phyloP scores from a whole-genome alignment of 2,329 filamentous ascomycete genomes.

The Apiospora kogelbergensis region DNA sequence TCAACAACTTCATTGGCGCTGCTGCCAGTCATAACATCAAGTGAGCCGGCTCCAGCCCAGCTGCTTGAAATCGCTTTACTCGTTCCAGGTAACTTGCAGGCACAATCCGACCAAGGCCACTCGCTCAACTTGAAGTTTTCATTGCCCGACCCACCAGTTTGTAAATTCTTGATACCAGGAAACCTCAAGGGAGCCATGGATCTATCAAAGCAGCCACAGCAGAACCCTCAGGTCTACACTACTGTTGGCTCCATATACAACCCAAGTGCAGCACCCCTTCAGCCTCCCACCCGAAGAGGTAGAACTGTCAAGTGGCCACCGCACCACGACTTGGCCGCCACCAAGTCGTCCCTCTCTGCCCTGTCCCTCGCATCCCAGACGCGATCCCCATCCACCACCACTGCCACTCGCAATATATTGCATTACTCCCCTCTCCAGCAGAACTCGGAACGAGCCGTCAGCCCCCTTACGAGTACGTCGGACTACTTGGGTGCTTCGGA shows the following conservation, averaged over 20 bases:
- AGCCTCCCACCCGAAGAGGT: slow-evolving; percentile 51
- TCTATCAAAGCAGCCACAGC: not conserved
- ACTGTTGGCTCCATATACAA: slow-evolving; percentile 59
- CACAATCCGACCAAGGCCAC: not conserved
- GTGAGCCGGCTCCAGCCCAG: not conserved
- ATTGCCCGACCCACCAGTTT: not conserved
- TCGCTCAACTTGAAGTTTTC: not conserved
- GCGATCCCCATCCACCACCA: slow-evolving; percentile 22
- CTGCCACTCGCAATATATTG: slow-evolving; percentile 30
- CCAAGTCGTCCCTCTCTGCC: slow-evolving; percentile 36
- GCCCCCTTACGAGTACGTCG: slow-evolving; percentile 29
- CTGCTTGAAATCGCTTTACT: not conserved
- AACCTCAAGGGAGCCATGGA: slow-evolving; percentile 5
- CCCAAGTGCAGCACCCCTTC: slow-evolving; percentile 45
- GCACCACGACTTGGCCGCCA: slow-evolving; percentile 32
- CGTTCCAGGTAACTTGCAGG: not conserved
- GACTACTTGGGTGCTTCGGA: not conserved
- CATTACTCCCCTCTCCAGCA: slow-evolving; percentile 55
- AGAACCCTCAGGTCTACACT: slow-evolving; percentile 40
- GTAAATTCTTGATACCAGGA: not conserved
- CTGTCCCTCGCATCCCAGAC: slow-evolving; percentile 33
- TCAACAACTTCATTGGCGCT: not conserved
- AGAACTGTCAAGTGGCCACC: slow-evolving; percentile 44
- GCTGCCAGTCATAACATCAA: not conserved
- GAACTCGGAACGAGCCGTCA: slow-evolving; percentile 52